These are phyloP conservation scores for Cercospora citrullina DNA, from an alignment of 2,329 filamentous ascomycete genomes.

Conservation along the genomic window DNA sequence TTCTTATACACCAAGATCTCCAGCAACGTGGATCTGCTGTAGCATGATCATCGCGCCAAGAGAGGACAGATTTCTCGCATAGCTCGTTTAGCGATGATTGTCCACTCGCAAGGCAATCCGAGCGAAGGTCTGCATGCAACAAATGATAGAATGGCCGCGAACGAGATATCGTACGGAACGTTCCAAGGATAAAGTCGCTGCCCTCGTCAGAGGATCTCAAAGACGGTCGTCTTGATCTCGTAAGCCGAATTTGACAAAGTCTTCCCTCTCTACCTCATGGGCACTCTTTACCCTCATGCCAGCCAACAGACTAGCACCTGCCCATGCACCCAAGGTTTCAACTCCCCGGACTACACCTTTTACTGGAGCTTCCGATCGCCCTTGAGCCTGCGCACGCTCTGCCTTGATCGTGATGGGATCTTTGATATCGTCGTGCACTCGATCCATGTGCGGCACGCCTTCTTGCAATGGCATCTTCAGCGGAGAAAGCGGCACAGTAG, in stretches of 20 bases:
- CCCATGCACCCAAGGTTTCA: constrained; percentile 71
- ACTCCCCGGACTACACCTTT: constrained; percentile 65
- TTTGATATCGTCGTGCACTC: constrained; percentile 36
- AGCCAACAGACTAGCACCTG: constrained; percentile 69
- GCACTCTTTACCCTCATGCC: constrained; percentile 68
- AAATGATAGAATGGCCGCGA: not conserved
- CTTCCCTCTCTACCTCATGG: constrained; percentile 69
- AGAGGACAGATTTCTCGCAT: not conserved
- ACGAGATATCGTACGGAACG: not conserved
- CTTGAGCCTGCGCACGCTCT: constrained; percentile 50
- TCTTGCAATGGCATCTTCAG: constrained; percentile 32
- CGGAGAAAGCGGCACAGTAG: constrained; percentile 21
- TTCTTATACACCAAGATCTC: not conserved
- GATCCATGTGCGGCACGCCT: constrained; percentile 25
- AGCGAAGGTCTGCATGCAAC: not conserved
- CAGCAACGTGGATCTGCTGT: not conserved
- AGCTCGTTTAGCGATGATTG: not conserved
- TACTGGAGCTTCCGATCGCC: constrained; percentile 43
- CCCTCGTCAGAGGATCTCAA: constrained; percentile 8
- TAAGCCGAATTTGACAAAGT: constrained; percentile 68
- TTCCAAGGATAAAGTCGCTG: not conserved
- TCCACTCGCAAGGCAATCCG: not conserved
- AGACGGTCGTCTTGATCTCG: constrained; percentile 20
- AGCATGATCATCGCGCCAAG: not conserved
- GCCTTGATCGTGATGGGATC: constrained; percentile 58